Evolutionary conservation across 352 stramenopile genomes (phyloP).

Genomic region (Globisporangium megalacanthum): DNA sequence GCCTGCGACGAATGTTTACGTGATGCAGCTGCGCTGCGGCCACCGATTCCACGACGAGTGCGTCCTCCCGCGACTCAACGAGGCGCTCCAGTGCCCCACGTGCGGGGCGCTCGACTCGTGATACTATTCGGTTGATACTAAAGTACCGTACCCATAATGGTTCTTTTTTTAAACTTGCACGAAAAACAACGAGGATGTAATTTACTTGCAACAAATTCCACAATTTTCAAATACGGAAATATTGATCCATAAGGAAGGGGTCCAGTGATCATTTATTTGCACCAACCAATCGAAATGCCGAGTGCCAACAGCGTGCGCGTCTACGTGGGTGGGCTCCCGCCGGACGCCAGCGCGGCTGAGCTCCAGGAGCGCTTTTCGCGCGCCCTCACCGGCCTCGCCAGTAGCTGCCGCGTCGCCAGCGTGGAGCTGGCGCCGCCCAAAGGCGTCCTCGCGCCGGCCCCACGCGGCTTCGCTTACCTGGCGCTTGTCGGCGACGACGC

Average conservation of each 20-base stretch:
- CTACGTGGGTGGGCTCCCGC: slow-evolving; percentile 57
- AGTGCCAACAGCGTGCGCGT: slow-evolving; percentile 31
- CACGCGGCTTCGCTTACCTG: slow-evolving; percentile 59
- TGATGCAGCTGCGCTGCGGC: slow-evolving; percentile 25
- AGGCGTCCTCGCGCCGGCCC: slow-evolving; percentile 8
- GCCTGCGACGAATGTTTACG: slow-evolving; percentile 20
- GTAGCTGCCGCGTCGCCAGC: slow-evolving; percentile 22
- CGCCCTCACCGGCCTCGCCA: slow-evolving; percentile 20
- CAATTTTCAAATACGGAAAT: too few species aligned
- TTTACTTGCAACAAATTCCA: too few species aligned
- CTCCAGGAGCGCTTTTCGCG: slow-evolving; percentile 61
- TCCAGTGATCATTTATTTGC: too few species aligned
- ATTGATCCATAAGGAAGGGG: neutral
- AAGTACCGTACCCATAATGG: neutral
- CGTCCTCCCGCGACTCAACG: slow-evolving; percentile 35
- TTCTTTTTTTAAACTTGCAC: too few species aligned
- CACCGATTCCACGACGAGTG: slow-evolving; percentile 54
- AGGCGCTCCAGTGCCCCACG: slow-evolving; percentile 39
- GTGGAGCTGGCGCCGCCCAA: slow-evolving; percentile 42
- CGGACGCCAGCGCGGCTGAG: slow-evolving; percentile 37
- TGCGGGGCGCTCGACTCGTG: slow-evolving; percentile 19
- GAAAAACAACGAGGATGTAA: too few species aligned
- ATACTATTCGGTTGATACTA: neutral
- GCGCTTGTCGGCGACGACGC: slow-evolving; percentile 33
- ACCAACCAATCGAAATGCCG: too few species aligned